Evolutionary conservation across 2,329 filamentous ascomycete genomes (phyloP).

Genomic region (Hansfordia pulvinata): DNA sequence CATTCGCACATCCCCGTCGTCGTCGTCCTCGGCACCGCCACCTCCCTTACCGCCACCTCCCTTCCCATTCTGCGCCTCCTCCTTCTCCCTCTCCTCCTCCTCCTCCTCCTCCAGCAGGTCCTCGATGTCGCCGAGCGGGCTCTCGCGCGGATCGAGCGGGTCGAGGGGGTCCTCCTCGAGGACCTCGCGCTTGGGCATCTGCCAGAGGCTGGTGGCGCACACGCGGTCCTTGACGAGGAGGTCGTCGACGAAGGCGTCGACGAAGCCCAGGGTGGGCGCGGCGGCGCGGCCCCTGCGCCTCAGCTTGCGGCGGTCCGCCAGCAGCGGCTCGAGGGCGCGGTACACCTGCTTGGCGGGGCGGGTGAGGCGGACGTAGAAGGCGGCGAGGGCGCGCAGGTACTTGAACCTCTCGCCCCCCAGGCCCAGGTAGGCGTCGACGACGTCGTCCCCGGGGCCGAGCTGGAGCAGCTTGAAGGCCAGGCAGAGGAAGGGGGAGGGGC

Average conservation of each 20-base stretch:
- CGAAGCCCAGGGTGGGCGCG: constrained; percentile 60
- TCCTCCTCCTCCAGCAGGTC: constrained; percentile 51
- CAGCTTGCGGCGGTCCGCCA: constrained; percentile 75
- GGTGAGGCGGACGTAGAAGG: constrained; percentile 87
- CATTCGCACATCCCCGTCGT: constrained; percentile 9
- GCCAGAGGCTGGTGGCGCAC: constrained; percentile 85
- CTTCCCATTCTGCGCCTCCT: no score
- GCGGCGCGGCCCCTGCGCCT: constrained; percentile 62
- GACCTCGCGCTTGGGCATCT: constrained; percentile 68
- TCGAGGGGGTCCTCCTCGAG: constrained; percentile 90
- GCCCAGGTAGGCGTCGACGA: constrained; percentile 68
- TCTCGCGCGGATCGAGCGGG: constrained; percentile 70
- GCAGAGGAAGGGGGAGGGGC: constrained; percentile 85
- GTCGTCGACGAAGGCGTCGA: constrained; percentile 93
- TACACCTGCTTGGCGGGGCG: constrained; percentile 74
- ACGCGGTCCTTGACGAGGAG: constrained; percentile 78
- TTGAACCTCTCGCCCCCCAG: constrained; percentile 66
- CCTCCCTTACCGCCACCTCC: constrained; percentile 6
- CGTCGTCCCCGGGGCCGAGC: constrained; percentile 64
- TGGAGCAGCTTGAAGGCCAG: constrained; percentile 90
- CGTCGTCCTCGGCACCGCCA: constrained; percentile 2
- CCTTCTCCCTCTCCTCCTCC: constrained; percentile 23
- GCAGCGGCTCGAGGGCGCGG: constrained; percentile 62
- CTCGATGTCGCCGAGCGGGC: constrained; percentile 69
- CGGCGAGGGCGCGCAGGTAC: constrained; percentile 79